Base-by-base conservation (phyloP, 495 filamentous ascomycete genomes). In the Hypoxylon trugodes region DNA sequence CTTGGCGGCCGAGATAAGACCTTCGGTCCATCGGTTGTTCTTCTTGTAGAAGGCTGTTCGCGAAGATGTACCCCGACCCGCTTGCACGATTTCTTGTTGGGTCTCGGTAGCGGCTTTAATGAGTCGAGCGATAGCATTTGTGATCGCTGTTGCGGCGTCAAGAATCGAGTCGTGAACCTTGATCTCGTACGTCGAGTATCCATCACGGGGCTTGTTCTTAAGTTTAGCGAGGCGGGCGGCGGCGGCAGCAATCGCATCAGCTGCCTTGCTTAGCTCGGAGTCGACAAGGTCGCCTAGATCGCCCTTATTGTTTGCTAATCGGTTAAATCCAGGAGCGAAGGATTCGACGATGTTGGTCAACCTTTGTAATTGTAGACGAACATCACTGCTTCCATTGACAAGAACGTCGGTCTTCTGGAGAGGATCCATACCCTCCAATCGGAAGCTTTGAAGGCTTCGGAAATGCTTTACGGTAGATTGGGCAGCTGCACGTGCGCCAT, bases 11-110 rank as follows among this genome's bases (percentile, higher is more conserved):
- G 91, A 96, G 73, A 98, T 96, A 40, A 98, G 84, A 42, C 95
- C 95, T 72, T 98, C 96, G 0, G 95, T 98, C 95, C 95, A 98
- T 35, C 95, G 87, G 74, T 86, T 86, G 82, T 97, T 96, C 80
- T 96, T 96, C 84, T 98, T 98, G 87, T 98, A 98, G 81, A 98
- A 98, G 30, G 92, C 91, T n/a, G 94, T 93, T 19, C 86, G 84
- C 33, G 92, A 95, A 32, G 91, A 90, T 51, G 86, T 89, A 50
- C 95, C 95, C 9, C 91, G 88, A 12, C 95, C 95, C 70, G 96
- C 91, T 38, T 92, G 87, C n/a, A 98, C 95, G 70, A 98, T 98
- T 76, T 98, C 95, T 72, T 96, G 89, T 72, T 98, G 95, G 1
- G 92, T 93, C 30, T 84, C 87, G 1, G 96, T 97, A 58, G 95